These are phyloP conservation scores for Ilyonectria destructans DNA, from an alignment of 2,329 filamentous ascomycete genomes.

Conservation along the genomic window DNA sequence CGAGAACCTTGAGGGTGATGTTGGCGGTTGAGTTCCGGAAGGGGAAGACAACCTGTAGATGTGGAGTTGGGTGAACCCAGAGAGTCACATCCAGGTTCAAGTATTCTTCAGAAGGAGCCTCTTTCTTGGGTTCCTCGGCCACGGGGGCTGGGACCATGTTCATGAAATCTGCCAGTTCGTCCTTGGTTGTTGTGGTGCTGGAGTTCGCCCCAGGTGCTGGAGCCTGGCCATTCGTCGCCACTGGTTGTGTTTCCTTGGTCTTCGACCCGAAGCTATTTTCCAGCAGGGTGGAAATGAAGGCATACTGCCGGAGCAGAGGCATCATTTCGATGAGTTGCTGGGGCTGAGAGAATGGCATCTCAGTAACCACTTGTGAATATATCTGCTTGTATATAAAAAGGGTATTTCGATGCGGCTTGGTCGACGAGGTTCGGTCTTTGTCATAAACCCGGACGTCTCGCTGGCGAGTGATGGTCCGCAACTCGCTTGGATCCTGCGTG, in stretches of 20 bases:
- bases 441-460: slow-evolving; percentile 63
- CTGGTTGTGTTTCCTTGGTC: slow-evolving; percentile 43
- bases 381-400: slow-evolving; percentile 82
- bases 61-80: slow-evolving; percentile 65
- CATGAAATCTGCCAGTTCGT: slow-evolving; percentile 56
- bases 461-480: slow-evolving; percentile 68
- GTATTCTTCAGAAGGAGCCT: slow-evolving; percentile 30
- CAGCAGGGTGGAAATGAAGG: slow-evolving; percentile 77
- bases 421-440: slow-evolving; percentile 48
- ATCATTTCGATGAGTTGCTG: slow-evolving; percentile 82
- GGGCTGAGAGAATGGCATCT: slow-evolving; percentile 84
- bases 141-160: slow-evolving; percentile 9
- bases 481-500: slow-evolving; percentile 71
- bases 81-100: slow-evolving; percentile 69
- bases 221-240: slow-evolving; percentile 19
- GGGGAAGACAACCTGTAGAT: slow-evolving; percentile 70
- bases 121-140: not conserved
- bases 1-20: slow-evolving; percentile 72
- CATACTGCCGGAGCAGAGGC: slow-evolving; percentile 83
- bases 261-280: slow-evolving; percentile 71
- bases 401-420: slow-evolving; percentile 69
- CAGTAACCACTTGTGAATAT: slow-evolving; percentile 77
- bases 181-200: slow-evolving; percentile 48
- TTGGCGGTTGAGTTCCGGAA: slow-evolving; percentile 66
- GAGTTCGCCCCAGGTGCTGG: slow-evolving; percentile 34